Conservation (phyloP, 2,329 filamentous ascomycete genomes). For the Trichoderma lentiforme region DNA sequence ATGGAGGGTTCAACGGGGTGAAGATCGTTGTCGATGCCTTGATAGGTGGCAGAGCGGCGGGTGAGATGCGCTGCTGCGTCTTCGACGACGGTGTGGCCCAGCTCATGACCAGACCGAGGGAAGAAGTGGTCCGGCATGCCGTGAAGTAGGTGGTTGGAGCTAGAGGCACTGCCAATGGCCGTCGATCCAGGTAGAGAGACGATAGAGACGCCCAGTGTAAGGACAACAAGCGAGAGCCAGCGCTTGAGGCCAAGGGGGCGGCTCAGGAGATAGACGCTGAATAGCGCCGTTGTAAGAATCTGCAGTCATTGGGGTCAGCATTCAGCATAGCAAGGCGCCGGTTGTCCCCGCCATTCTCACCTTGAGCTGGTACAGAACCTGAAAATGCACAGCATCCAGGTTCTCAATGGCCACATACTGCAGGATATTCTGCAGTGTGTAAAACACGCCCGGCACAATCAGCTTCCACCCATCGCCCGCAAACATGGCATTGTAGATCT, state of each 20-base stretch:
- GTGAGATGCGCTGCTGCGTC: slow-evolving; percentile 30
- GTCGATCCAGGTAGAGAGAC: slow-evolving; percentile 71
- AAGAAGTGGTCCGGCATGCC: slow-evolving; percentile 67
- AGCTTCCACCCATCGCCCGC: slow-evolving; percentile 92
- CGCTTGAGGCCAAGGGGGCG: slow-evolving; percentile 67
- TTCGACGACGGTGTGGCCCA: slow-evolving; percentile 52
- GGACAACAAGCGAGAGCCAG: slow-evolving; percentile 75
- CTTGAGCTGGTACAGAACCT: slow-evolving; percentile 91
- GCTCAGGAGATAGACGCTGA: slow-evolving; percentile 75
- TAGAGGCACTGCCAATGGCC: slow-evolving; percentile 26
- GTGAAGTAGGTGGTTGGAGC: slow-evolving; percentile 57
- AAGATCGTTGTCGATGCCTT: slow-evolving; percentile 71
- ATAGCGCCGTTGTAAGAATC: slow-evolving; percentile 85
- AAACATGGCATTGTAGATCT: slow-evolving; percentile 78
- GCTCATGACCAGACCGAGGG: slow-evolving; percentile 73
- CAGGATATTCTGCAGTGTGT: slow-evolving; percentile 88
- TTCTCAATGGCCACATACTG: slow-evolving; percentile 92
- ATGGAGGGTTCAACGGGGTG: slow-evolving; percentile 51
- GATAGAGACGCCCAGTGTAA: slow-evolving; percentile 79
- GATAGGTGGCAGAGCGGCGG: slow-evolving; percentile 81
- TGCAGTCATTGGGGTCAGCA: slow-evolving; percentile 26
- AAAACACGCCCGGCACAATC: slow-evolving; percentile 81
- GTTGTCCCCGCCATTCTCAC: slow-evolving; percentile 31
- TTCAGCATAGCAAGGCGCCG: not conserved
- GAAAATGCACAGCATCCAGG: slow-evolving; percentile 86